Evolutionary conservation across 176 grass and related monocot species (phyloP), one percentile per base, ranked within the genome.

Genomic region (Avena sativa): DNA sequence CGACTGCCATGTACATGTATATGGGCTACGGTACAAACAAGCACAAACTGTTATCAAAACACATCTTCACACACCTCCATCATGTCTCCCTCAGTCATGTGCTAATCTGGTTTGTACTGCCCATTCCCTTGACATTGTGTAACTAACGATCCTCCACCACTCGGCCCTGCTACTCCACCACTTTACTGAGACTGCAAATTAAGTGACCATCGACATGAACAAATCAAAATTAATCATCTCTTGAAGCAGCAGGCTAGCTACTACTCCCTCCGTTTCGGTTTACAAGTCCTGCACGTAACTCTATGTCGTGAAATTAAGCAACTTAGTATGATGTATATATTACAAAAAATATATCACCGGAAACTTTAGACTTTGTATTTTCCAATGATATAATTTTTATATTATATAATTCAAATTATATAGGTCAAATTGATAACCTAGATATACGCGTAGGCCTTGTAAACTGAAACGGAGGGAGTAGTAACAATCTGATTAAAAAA

Each of bases 141-240:
- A 81, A 12, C 5, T 21, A 69, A n/a, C 53, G 16, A 38, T 56
- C 61, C 78, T 17, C 57, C 59, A 64, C 8, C 38, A 6, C 4
- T 40, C 38, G 40, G 40, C 6, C 4, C 86, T 88, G 76, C 12
- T 3, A 11, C 76, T 81, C 81, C 71, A 88, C 81, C 71, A 88
- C 43, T 52, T 49, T 77, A 59, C 62, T 1, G 73, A 91, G 28
- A 15, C 89, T 91, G 89, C 58, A 85, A 44, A 46, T 43, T 43
- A 6, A 43, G 9, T 23, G 3, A 44, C 21, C 34, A 69, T 21
- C n/a, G 6, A 32, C 36, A 77, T 68, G 38, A 82, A 65, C 57
- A 67, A 20, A 77, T 26, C 34, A 76, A 23, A 23, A 34, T 34
- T 34, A 34, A 2, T 34, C 32, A 34, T 34, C 32, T 34, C 32